phyloP scores from a whole-genome alignment of 768 basidiomycete species.

The Mycena belliarum region DNA sequence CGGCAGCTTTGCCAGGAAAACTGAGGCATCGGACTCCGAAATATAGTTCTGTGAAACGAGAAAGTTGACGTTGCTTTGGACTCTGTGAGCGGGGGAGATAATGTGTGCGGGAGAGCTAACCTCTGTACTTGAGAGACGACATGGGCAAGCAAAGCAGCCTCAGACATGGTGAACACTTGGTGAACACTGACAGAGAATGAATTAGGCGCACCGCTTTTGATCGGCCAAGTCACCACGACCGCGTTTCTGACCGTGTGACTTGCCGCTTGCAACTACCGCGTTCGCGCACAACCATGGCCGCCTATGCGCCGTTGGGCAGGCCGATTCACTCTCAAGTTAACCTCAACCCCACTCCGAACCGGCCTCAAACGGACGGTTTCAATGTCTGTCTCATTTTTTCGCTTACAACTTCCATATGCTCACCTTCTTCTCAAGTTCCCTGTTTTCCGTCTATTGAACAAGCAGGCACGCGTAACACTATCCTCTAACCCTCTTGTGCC shows the following conservation, averaged over 20 bases:
- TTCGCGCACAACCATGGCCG: slow-evolving; percentile 27
- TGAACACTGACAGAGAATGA: no score
- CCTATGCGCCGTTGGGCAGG: slow-evolving; percentile 38
- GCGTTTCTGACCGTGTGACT: background rate
- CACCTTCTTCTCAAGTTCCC: slow-evolving; percentile 40
- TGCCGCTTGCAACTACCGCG: background rate
- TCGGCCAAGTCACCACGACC: slow-evolving; percentile 8
- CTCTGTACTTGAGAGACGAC: slow-evolving; percentile 56
- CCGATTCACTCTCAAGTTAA: slow-evolving; percentile 39
- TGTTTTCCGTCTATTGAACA: slow-evolving; percentile 52
- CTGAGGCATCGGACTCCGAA: slow-evolving; percentile 46
- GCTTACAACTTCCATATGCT: background rate
- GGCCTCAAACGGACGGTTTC: slow-evolving; percentile 44
- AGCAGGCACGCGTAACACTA: slow-evolving; percentile 63
- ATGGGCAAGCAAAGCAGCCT: slow-evolving; percentile 55
- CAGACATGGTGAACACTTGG: slow-evolving; percentile 20
- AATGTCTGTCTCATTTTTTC: slow-evolving; percentile 34
- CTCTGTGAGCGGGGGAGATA: background rate
- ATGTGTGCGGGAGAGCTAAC: background rate
- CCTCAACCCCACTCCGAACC: slow-evolving; percentile 39
- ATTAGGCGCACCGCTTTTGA: background rate
- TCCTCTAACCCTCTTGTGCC: slow-evolving; percentile 48
- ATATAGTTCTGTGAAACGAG: slow-evolving; percentile 57
- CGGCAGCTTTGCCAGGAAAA: slow-evolving; percentile 53
- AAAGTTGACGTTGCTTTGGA: slow-evolving; percentile 49